Base-by-base conservation (phyloP, 1,284 basidiomycete genomes). In the Earliella scabrosa region DNA sequence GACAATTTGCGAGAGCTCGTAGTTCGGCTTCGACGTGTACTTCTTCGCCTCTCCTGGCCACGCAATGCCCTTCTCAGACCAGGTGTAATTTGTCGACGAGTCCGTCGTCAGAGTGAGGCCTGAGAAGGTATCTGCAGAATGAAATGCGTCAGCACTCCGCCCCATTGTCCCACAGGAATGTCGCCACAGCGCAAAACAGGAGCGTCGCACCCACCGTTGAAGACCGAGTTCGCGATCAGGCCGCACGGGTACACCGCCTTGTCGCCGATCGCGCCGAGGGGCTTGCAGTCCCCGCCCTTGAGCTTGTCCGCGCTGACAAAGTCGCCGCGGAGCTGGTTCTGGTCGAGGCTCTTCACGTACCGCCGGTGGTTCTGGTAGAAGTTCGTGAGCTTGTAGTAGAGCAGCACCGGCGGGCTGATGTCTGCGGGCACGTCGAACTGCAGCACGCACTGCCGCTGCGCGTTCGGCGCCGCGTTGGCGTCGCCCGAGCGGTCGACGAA, bases 321-420 rank as follows among this genome's bases (percentile, higher is more conserved):
- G 52, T 93, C 79, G 54, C 96, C 97, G 66, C 87, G 85, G 44
- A 99, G 82, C 75, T 99, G 97, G 64, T 89, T 80, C 7, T 88
- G 80, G 69, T 96, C 86, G 51, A 95, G 77, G 70, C 93, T 97
- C 79, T 97, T 93, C 59, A 99, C 95, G 71, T 99, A 99, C 68
- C 97, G 86, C 45, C 97, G 88, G 73, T 99, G 97, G 73, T 99
- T 99, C 81, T 99, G 97, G 77, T 90, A 99, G 80, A 93, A 97
- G 77, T 95, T 95, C 56, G 91, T 92, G 72, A 97, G 86, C 75
- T 95, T 94, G 84, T 99, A 99, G 79, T 99, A 99, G 63, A 98
- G 80, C 69, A 99, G 88, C 3, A 99, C 92, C 31, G 89, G 82
- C 18, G 83, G 75, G 7, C 85, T 75, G 40, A 99, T 78, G 67